phyloP scores from a whole-genome alignment of 1,139 yeast genomes.

The Suhomyces bribrorum region DNA sequence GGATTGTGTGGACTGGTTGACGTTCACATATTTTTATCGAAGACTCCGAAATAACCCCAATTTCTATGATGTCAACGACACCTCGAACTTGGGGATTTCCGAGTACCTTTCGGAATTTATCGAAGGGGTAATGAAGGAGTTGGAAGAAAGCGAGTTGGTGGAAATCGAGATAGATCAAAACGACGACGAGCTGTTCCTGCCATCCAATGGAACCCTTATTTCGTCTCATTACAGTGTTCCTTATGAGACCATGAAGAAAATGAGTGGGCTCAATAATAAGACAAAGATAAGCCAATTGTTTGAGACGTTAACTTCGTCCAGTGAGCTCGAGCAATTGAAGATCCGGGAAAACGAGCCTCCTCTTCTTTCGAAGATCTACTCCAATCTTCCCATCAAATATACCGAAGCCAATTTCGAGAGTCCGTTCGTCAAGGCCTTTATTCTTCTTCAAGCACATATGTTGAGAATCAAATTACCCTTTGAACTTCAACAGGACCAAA shows the following conservation, averaged over 20 bases:
- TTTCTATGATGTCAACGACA: conserved; percentile 74
- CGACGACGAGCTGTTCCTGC: conserved; percentile 49
- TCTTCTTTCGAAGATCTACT: conserved; percentile 51
- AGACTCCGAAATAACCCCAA: conserved; percentile 82
- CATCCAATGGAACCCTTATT: conserved; percentile 72
- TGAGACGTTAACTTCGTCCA: conserved; percentile 64
- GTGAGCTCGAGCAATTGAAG: conserved; percentile 67
- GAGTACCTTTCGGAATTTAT: conserved; percentile 81
- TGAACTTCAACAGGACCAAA: conserved; percentile 63
- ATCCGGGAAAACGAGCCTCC: conserved; percentile 61
- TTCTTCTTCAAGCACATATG: conserved; percentile 80
- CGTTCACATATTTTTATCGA: conserved; percentile 80
- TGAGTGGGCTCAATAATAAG: conserved; percentile 52
- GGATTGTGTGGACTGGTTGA: conserved; percentile 88
- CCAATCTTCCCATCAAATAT: conserved; percentile 60
- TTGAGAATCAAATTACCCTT: conserved; percentile 57
- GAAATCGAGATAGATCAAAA: conserved; percentile 53
- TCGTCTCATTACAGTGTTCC: conserved; percentile 72
- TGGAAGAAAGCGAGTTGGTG: conserved; percentile 61
- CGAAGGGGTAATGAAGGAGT: conserved; percentile 68
- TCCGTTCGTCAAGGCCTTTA: conserved; percentile 68
- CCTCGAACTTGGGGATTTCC: conserved; percentile 68
- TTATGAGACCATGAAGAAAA: conserved; percentile 63
- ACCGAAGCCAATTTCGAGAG: conserved; percentile 44
- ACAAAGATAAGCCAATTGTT: conserved; percentile 64